These are phyloP conservation scores for Pythium biforme DNA, from an alignment of 352 stramenopile species.

Conservation along the genomic window DNA sequence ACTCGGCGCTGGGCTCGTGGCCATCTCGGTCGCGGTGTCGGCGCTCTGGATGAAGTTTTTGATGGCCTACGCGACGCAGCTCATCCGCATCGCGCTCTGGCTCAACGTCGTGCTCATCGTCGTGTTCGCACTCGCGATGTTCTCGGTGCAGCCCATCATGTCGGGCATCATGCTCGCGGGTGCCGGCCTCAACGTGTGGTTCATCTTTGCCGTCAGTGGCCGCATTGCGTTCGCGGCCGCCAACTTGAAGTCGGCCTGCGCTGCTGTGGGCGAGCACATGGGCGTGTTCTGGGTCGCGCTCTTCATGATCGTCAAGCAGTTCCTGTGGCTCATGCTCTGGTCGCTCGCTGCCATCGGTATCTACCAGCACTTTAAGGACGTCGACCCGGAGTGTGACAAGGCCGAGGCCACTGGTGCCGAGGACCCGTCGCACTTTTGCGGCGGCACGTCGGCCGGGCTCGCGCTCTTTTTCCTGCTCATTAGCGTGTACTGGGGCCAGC, in stretches of 20 bases:
- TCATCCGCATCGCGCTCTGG: slow-evolving; percentile 83
- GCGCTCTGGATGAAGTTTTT: slow-evolving; percentile 77
- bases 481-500: slow-evolving; percentile 83
- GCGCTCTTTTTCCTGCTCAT: slow-evolving; percentile 81
- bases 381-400: slow-evolving; percentile 59
- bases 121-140: slow-evolving; percentile 56
- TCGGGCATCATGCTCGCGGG: slow-evolving; percentile 54
- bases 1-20: slow-evolving; percentile 51
- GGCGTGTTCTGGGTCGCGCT: slow-evolving; percentile 68
- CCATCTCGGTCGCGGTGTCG: slow-evolving; percentile 51
- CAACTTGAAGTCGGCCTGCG: slow-evolving; percentile 76
- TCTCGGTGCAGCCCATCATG: slow-evolving; percentile 63
- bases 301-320: slow-evolving; percentile 65
- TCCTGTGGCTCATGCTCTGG: slow-evolving; percentile 75
- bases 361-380: slow-evolving; percentile 68
- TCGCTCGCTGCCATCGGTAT: slow-evolving; percentile 62
- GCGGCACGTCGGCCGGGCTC: slow-evolving; percentile 52
- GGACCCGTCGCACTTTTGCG: slow-evolving; percentile 43
- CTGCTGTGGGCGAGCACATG: slow-evolving; percentile 51
- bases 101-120: slow-evolving; percentile 76
- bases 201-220: slow-evolving; percentile 75
- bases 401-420: slow-evolving; percentile 27
- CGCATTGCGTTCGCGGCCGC: slow-evolving; percentile 80
- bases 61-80: slow-evolving; percentile 66
- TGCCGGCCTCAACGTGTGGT: slow-evolving; percentile 81